Base-by-base conservation (phyloP, 2,329 filamentous ascomycete species). In the Aspergillus sojae region DNA sequence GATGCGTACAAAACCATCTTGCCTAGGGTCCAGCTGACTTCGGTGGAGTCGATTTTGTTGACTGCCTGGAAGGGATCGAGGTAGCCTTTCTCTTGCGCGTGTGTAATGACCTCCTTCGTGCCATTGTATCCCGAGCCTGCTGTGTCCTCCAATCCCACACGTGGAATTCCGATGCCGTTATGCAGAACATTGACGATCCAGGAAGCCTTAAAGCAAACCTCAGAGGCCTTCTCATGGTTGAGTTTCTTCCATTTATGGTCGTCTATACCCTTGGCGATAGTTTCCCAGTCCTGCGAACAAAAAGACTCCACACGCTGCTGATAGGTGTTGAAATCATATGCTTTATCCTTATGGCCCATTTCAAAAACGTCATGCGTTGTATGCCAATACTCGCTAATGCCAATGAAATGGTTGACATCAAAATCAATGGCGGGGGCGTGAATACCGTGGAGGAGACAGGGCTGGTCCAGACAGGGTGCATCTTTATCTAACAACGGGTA, bases 301-400 rank as follows among this genome's bases (percentile, higher is more conserved):
- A 96, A 98, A 7, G 92, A 87, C 65, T 89, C 85, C 5, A 98
- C 95, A 41, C 90, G 88, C 66, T 90, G 84, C 74, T 98, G 94
- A 71, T 98, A 99, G 0, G 91, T 93, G 65, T 89, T 87, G 69
- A 97, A 92, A 72, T 98, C 93, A 76, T 98, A 99, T 0, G 91
- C 88, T 68, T 92, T 90, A 69, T 89, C 86, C 69, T 91, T 90
- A 67, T 92, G 88, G 4, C 88, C 88, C 82, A 88, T 86, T 64
- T 90, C 87, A 71, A 99, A 98, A 2, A 98, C 90, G 60, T 95
- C 93, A 71, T 99, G 95, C 0, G 95, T 99, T 0, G 94, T 96
- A 77, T 99, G 95, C 94, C 95, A 99, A 79, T 96, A 99, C 75
- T 99, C 95, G 1, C 94, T 98, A 4, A 99, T 94, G 12, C 95